These are phyloP conservation scores for Cylindrotheca fusiformis DNA, from an alignment of 108 stramenopile genomes.

Conservation along the genomic window DNA sequence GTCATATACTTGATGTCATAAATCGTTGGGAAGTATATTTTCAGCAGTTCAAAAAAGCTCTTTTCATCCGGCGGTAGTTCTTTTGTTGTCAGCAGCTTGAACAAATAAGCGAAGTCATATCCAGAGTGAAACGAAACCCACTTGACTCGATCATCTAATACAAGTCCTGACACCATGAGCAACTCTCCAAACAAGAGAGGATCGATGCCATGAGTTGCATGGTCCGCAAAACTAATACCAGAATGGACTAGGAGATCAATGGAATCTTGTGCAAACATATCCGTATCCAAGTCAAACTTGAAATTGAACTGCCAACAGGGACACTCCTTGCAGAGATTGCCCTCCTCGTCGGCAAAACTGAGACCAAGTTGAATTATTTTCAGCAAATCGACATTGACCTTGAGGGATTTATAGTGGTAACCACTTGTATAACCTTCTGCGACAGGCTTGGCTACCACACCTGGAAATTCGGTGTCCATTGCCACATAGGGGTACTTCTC, in stretches of 20 bases:
- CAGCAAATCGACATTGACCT: constrained; percentile 97
- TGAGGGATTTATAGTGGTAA: constrained; percentile 97
- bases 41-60: constrained; percentile 91
- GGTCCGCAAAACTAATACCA: constrained; percentile 95
- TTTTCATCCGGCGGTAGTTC: constrained; percentile 81
- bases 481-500: constrained; percentile 96
- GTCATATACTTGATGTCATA: constrained; percentile 99
- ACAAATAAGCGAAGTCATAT: constrained; percentile 97
- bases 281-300: constrained; percentile 88
- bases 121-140: constrained; percentile 98
- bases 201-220: constrained; percentile 93
- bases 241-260: constrained; percentile 93
- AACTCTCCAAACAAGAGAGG: constrained; percentile 95
- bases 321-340: constrained; percentile 89
- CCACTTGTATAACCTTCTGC: constrained; percentile 89
- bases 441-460: constrained; percentile 98
- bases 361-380: constrained; percentile 98
- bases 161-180: constrained; percentile 95
- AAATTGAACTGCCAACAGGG: constrained; percentile 99
- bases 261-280: constrained; percentile 99
- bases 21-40: constrained; percentile 95
- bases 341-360: constrained; percentile 90
- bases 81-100: constrained; percentile 88
- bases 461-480: constrained; percentile 99
- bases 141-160: constrained; percentile 91